phyloP scores from a whole-genome alignment of 177 flowering plant genomes.

The Vitis hybrid region DNA sequence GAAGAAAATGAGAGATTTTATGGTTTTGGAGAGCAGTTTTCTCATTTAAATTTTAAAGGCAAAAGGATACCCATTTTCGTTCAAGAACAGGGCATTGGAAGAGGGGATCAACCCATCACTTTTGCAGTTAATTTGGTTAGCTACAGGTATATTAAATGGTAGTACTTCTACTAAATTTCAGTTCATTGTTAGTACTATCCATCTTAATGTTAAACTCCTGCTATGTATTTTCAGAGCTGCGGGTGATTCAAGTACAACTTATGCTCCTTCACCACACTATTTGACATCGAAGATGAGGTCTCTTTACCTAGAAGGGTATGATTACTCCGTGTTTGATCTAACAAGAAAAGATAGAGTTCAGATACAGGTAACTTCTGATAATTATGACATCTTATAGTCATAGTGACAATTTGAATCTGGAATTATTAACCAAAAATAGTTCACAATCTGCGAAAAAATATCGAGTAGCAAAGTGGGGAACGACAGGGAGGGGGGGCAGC shows the following conservation, averaged over 20 bases:
- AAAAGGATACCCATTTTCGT: constrained; percentile 85
- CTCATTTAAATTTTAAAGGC: constrained; percentile 82
- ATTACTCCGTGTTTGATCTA: constrained; percentile 75
- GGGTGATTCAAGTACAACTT: constrained; percentile 83
- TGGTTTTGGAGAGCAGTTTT: constrained; percentile 91
- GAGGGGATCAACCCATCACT: constrained; percentile 90
- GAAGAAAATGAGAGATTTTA: constrained; percentile 66
- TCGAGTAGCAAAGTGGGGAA: no score
- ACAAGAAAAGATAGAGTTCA: constrained; percentile 66
- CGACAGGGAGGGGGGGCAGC: no score
- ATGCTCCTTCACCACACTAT: constrained; percentile 89
- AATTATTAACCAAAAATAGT: not conserved
- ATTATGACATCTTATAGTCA: not conserved
- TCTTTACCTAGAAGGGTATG: constrained; percentile 80
- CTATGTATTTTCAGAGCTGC: constrained; percentile 53
- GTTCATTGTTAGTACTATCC: not conserved
- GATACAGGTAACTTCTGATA: constrained; percentile 54
- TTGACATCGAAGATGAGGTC: constrained; percentile 83
- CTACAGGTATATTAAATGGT: constrained; percentile 53
- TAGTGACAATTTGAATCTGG: not conserved
- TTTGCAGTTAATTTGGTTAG: constrained; percentile 81
- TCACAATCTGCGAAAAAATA: not conserved
- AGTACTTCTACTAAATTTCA: not conserved
- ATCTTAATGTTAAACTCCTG: not conserved
- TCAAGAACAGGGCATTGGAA: constrained; percentile 91